phyloP scores from a whole-genome alignment of 345 rosid genomes.

The Salix dunnii region DNA sequence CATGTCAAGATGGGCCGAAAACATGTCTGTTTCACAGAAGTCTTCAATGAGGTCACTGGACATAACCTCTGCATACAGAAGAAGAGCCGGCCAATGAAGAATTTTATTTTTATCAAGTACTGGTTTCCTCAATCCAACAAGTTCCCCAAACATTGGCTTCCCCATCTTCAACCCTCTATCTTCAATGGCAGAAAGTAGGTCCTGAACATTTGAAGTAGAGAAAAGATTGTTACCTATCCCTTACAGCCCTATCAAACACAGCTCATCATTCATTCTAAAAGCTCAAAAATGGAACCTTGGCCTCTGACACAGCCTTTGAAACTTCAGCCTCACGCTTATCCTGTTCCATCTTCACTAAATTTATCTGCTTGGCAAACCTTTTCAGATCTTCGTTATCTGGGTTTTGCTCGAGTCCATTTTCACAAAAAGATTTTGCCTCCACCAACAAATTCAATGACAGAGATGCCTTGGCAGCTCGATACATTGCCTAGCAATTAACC shows the following conservation, averaged over 20 bases:
- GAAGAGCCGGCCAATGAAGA: slow-evolving; percentile 88
- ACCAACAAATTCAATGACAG: slow-evolving; percentile 50
- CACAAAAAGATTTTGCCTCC: slow-evolving; percentile 56
- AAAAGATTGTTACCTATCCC: background rate
- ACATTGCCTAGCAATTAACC: slow-evolving; percentile 46
- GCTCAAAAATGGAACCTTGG: slow-evolving; percentile 56
- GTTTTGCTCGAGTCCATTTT: slow-evolving; percentile 56
- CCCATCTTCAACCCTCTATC: slow-evolving; percentile 74
- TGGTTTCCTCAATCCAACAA: slow-evolving; percentile 73
- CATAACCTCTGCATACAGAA: slow-evolving; percentile 87
- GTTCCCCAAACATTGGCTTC: slow-evolving; percentile 67
- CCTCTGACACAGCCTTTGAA: slow-evolving; percentile 52
- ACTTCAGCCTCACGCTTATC: slow-evolving; percentile 55
- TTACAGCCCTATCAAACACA: background rate
- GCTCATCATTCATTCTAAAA: background rate
- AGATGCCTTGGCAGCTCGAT: slow-evolving; percentile 90
- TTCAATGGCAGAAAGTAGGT: slow-evolving; percentile 60
- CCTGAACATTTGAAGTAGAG: slow-evolving; percentile 34
- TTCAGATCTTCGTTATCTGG: slow-evolving; percentile 64
- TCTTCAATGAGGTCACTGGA: slow-evolving; percentile 87
- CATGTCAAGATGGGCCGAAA: slow-evolving; percentile 76
- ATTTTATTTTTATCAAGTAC: slow-evolving; percentile 59
- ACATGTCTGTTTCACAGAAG: slow-evolving; percentile 80
- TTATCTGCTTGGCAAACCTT: slow-evolving; percentile 55
- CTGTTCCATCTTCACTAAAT: slow-evolving; percentile 50